Percentiles rank a stretch among this genome's conserved stretches.
phyloP scores from a whole-genome alignment of 2,329 filamentous ascomycete genomes.

The Westerdykella aurantiaca region DNA sequence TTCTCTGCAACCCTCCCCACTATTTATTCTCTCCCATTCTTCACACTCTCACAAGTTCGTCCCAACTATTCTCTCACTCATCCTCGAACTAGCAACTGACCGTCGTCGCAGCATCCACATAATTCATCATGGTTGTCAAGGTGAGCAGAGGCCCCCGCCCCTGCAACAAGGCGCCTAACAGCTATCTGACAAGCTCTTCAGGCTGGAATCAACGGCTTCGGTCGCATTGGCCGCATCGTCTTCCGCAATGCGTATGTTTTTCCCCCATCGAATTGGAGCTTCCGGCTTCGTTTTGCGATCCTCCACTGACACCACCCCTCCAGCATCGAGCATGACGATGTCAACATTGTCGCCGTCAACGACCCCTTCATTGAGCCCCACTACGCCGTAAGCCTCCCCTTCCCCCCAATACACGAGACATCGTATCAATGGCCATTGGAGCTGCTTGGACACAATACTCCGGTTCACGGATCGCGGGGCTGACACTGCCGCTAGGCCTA shows the following conservation, averaged over 20 bases:
- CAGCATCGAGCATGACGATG: conserved; percentile 76
- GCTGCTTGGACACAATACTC: not conserved
- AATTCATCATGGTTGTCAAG: conserved; percentile 44
- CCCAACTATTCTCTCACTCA: not conserved
- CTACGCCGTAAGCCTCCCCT: conserved; percentile 75
- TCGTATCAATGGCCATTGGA: not conserved
- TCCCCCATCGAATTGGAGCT: conserved; percentile 2
- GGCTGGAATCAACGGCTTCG: conserved; percentile 99
- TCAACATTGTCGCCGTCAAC: conserved; percentile 95
- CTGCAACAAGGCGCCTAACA: conserved; percentile 19
- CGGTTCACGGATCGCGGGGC: conserved; percentile 8
- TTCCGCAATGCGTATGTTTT: conserved; percentile 85
- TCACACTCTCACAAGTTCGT: conserved; percentile 7
- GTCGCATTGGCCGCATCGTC: conserved; percentile 97
- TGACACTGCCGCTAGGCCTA: conserved; percentile 63
- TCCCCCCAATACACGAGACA: not conserved
- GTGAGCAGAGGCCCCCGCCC: conserved; percentile 28
- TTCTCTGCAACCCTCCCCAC: not conserved
- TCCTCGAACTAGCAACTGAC: not conserved
- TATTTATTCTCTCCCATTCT: conserved; percentile 14
- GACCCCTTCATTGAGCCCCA: conserved; percentile 98
- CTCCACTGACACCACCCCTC: conserved; percentile 17
- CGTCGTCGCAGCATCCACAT: conserved; percentile 1
- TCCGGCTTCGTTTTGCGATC: not conserved
- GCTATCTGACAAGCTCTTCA: conserved; percentile 32